Evolutionary conservation across 768 basidiomycete genomes (phyloP), one percentile per base, ranked within the genome.

Genomic region (Fomitopsis pulvina): DNA sequence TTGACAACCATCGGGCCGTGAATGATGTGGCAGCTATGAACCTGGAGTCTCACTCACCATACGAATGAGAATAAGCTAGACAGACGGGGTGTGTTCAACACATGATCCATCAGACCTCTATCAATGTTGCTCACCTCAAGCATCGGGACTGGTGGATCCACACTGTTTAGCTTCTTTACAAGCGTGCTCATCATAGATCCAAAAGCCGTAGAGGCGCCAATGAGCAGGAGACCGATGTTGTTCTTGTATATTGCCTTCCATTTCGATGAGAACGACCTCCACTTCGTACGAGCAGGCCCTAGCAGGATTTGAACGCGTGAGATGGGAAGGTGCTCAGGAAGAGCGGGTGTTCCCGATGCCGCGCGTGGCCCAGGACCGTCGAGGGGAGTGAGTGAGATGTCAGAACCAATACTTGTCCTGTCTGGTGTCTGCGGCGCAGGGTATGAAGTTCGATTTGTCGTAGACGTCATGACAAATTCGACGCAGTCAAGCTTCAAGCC

Each of bases 211-310:
- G 82, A 66, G 2, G 66, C 64, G 6, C 72, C 73, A 20, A 87
- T 74, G 18, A 86, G 68, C 25, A 85, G 63, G 43, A 89, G 63
- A 6, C 86, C 87, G 3, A 69, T 65, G 63, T 88, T 87, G 41
- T 55, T 60, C 37, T 57, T 41, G 34, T 67, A 21, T n/a, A 48
- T 34, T 21, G 49, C 48, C 3, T n/a, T 26, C 25, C 30, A 52
- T 20, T 20, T 27, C 9, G 40, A 34, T 2, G 40, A 14, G 21
- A 42, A 39, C 7, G 28, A 24, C 14, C n/a, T 48, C 47, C 47
- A 48, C 20, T 32, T 40, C 4, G 34, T n/a, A 12, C 47, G 47
- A n/a, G n/a, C n/a, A n/a, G n/a, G n/a, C n/a, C n/a, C n/a, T n/a
- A n/a, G n/a, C n/a, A n/a, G n/a, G n/a, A n/a, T n/a, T n/a, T n/a